These are phyloP conservation scores for Wickerhamiella cacticola DNA, from an alignment of 805 yeast genomes.

Conservation along the genomic window DNA sequence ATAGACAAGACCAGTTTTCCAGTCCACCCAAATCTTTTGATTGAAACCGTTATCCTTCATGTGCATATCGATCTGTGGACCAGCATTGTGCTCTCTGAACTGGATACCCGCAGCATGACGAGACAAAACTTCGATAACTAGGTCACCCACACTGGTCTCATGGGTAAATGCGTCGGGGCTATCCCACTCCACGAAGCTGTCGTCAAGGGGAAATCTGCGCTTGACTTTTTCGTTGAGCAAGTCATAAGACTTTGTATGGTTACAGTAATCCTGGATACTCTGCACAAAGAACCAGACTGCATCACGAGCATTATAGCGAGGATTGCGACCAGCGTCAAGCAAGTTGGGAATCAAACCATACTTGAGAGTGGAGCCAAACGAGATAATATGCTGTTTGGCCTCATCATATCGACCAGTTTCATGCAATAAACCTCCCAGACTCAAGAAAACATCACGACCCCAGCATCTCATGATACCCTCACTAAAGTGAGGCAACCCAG, in stretches of 20 bases:
- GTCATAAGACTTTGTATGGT: conserved; percentile 43
- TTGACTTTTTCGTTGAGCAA: conserved; percentile 61
- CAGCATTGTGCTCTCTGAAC: conserved; percentile 93
- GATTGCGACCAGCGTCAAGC: conserved; percentile 84
- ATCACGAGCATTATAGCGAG: conserved; percentile 91
- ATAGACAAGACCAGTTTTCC: conserved; percentile 75
- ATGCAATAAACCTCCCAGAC: conserved; percentile 69
- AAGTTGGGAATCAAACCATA: conserved; percentile 93
- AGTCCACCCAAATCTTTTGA: conserved; percentile 67
- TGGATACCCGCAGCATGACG: conserved; percentile 83
- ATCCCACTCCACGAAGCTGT: conserved; percentile 54
- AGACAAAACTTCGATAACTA: conserved; percentile 67
- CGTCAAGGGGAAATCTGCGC: conserved; percentile 84
- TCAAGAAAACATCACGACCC: conserved; percentile 94
- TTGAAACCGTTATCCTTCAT: conserved; percentile 90
- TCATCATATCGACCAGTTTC: conserved; percentile 68
- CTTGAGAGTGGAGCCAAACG: conserved; percentile 80
- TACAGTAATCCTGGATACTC: conserved; percentile 72
- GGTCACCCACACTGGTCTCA: conserved; percentile 57
- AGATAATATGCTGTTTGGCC: conserved; percentile 69
- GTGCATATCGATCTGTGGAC: conserved; percentile 73
- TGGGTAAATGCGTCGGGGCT: conserved; percentile 67
- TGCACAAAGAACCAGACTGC: conserved; percentile 94
- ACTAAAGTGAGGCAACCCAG: conserved; percentile 92
- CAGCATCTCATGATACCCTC: conserved; percentile 90